A percentile compares a stretch with the other conserved stretches of the same genome.
Conservation (phyloP, 116 monocot genomes). For the Papilionanthe hybrid region DNA sequence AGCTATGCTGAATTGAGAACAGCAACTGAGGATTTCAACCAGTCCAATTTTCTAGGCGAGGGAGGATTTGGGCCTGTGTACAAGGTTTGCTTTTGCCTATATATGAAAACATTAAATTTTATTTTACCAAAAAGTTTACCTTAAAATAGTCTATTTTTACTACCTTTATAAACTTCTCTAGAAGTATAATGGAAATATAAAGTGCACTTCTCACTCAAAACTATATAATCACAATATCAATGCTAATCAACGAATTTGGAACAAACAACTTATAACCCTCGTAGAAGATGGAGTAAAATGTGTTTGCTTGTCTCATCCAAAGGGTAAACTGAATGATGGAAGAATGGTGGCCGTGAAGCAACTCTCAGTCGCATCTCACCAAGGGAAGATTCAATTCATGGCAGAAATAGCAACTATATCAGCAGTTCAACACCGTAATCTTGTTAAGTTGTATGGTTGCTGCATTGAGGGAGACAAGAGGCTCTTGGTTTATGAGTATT, state of each 20-base stretch:
- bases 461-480: constrained; percentile 58
- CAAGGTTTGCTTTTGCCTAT: constrained; percentile 30
- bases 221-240: too few relatives aligned
- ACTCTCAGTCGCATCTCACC: constrained; percentile 50
- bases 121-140: not conserved
- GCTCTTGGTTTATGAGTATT: constrained; percentile 68
- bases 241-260: too few relatives aligned
- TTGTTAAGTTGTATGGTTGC: constrained; percentile 71
- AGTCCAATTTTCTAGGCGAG: constrained; percentile 58
- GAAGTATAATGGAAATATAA: too few relatives aligned
- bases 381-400: constrained; percentile 62
- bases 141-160: not conserved
- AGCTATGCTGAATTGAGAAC: constrained; percentile 58
- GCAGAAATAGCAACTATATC: constrained; percentile 73
- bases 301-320: not conserved
- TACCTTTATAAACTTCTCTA: too few relatives aligned
- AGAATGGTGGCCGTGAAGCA: constrained; percentile 75
- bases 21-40: constrained; percentile 61
- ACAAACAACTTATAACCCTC: too few relatives aligned
- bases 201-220: too few relatives aligned
- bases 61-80: constrained; percentile 65
- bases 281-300: too few relatives aligned
- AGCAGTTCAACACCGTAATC: constrained; percentile 63
- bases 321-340: constrained; percentile 74
- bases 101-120: not conserved